phyloP scores from a whole-genome alignment of 495 filamentous ascomycete species.

The Neurospora intermedia region DNA sequence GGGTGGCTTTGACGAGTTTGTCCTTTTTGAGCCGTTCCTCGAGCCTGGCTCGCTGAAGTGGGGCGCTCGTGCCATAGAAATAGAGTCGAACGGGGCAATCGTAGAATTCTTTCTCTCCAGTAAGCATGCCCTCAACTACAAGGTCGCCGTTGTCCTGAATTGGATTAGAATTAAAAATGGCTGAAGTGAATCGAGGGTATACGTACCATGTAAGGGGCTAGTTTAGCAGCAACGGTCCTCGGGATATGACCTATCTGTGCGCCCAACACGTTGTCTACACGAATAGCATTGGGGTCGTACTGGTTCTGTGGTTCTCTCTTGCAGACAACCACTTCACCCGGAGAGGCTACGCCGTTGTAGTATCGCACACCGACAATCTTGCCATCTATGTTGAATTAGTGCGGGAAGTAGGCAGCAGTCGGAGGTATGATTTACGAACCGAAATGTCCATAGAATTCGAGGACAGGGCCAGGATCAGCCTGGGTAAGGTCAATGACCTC shows the following conservation, averaged over 20 bases:
- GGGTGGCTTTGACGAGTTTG: constrained; percentile 38
- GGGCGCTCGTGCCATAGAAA: constrained; percentile 55
- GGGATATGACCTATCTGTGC: constrained; percentile 76
- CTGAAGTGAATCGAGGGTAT: not conserved
- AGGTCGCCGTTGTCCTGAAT: constrained; percentile 32
- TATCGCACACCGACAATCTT: constrained; percentile 78
- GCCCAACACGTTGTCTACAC: constrained; percentile 68
- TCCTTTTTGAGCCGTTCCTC: constrained; percentile 53
- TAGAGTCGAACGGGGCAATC: constrained; percentile 62
- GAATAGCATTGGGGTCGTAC: constrained; percentile 72
- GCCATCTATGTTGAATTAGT: constrained; percentile 32
- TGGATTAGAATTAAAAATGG: not conserved
- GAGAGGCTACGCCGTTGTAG: constrained; percentile 60
- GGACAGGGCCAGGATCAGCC: constrained; percentile 32
- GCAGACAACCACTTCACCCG: constrained; percentile 61
- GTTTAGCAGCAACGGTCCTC: constrained; percentile 48
- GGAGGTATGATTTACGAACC: constrained; percentile 10
- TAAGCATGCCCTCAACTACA: constrained; percentile 49
- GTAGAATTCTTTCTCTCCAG: constrained; percentile 47
- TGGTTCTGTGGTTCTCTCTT: constrained; percentile 59
- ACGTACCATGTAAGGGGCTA: constrained; percentile 61
- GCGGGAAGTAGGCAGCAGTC: not conserved
- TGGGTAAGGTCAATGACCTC: constrained; percentile 40
- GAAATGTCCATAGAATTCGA: constrained; percentile 43
- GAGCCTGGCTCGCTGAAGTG: constrained; percentile 36